A percentile compares a stretch with the other conserved stretches of the same genome.
Evolutionary conservation across 305 asterid species (phyloP).

Genomic region (Fraxinus albicans): DNA sequence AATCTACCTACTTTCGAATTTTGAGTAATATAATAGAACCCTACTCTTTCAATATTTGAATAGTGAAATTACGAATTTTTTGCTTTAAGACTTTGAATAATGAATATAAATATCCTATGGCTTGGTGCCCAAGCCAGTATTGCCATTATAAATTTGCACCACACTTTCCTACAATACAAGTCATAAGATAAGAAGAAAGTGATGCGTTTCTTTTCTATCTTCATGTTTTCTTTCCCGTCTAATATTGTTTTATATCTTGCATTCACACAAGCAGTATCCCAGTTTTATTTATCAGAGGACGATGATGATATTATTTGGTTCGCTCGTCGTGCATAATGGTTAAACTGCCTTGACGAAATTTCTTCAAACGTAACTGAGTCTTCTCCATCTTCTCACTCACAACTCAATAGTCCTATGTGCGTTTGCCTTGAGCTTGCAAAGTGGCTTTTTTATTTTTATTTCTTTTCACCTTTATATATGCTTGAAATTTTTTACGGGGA

Average conservation of each 20-base stretch:
- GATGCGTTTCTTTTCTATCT: neutral
- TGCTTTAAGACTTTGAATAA: neutral
- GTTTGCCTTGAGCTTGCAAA: neutral
- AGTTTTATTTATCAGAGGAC: neutral
- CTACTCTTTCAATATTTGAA: too few species aligned
- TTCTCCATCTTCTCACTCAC: neutral
- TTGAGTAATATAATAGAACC: neutral
- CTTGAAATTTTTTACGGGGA: neutral
- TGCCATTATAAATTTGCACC: neutral
- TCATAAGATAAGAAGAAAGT: neutral
- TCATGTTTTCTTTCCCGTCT: neutral
- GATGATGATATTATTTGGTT: constrained; percentile 27
- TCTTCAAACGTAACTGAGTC: constrained; percentile 13
- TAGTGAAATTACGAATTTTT: neutral
- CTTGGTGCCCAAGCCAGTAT: neutral
- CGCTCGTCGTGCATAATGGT: constrained; percentile 34
- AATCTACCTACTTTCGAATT: neutral
- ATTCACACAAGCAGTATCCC: neutral
- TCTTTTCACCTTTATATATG: neutral
- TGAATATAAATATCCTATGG: neutral
- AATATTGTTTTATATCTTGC: neutral
- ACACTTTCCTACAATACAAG: neutral
- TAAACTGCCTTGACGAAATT: constrained; percentile 22
- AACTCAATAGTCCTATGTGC: neutral
- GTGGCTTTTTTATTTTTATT: too few species aligned